Evolutionary conservation across 139 green algal species (phyloP).

Genomic region (Zygnema cylindricum): DNA sequence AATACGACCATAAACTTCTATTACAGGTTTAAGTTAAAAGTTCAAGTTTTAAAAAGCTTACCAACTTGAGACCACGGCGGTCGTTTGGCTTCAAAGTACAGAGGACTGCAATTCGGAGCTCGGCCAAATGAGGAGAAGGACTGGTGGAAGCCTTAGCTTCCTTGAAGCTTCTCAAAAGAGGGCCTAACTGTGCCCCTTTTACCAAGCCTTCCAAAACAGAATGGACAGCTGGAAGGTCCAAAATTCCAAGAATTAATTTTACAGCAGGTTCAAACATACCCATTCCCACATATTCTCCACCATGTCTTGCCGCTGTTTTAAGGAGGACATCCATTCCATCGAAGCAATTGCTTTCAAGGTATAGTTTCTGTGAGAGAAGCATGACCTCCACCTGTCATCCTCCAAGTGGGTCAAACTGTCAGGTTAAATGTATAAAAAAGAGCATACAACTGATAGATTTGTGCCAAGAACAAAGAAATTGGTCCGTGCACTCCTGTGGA

Average conservation of each 20-base stretch:
- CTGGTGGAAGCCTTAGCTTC: not conserved
- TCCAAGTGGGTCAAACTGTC: too few relatives aligned
- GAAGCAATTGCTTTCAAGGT: conserved; percentile 10
- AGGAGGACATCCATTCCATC: conserved; percentile 52
- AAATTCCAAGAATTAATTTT: not conserved
- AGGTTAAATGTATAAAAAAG: too few relatives aligned
- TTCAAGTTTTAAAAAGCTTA: too few relatives aligned
- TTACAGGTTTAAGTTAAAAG: too few relatives aligned
- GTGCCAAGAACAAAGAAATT: too few relatives aligned
- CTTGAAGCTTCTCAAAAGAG: not conserved
- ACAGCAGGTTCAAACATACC: not conserved
- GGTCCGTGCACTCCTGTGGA: too few relatives aligned
- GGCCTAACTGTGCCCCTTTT: not conserved
- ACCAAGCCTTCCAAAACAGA: conserved; percentile 31
- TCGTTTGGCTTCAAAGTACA: not conserved
- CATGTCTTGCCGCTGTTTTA: not conserved
- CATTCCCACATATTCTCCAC: conserved; percentile 2
- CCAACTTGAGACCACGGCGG: not conserved
- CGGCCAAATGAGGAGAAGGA: not conserved
- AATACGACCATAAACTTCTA: too few relatives aligned
- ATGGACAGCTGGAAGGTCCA: conserved; percentile 19
- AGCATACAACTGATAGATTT: too few relatives aligned
- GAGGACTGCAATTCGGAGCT: not conserved
- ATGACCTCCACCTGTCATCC: conserved; percentile 49
- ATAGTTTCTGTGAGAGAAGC: conserved; percentile 32